These are phyloP conservation scores for Nemania sp. DNA, from an alignment of 2,329 filamentous ascomycete species.

Conservation along the genomic window DNA sequence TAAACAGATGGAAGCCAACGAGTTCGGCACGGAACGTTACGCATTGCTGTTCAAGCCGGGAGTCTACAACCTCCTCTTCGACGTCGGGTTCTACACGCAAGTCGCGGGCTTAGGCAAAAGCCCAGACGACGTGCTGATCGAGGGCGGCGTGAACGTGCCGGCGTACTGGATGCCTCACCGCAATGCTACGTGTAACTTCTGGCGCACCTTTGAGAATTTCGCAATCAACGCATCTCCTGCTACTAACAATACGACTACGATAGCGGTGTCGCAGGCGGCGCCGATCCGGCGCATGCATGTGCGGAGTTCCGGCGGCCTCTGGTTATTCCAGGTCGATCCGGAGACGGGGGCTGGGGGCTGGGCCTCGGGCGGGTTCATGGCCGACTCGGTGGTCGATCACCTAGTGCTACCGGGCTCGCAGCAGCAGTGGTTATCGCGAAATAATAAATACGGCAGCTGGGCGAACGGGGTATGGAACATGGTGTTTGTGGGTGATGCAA, in stretches of 20 bases:
- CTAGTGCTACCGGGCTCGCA: conserved; percentile 52
- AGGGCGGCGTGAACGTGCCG: conserved; percentile 52
- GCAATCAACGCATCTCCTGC: conserved; percentile 49
- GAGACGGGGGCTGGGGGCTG: conserved; percentile 50
- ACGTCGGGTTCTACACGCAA: conserved; percentile 52
- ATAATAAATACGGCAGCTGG: conserved; percentile 51
- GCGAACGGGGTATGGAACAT: conserved; percentile 53
- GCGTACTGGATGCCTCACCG: conserved; percentile 53
- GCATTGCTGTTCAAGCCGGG: conserved; percentile 52
- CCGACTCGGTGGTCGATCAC: conserved; percentile 50
- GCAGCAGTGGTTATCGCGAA: conserved; percentile 53
- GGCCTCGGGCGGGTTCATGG: conserved; percentile 53
- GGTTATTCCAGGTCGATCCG: conserved; percentile 52
- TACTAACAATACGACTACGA: conserved; percentile 51
- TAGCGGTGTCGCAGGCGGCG: conserved; percentile 52
- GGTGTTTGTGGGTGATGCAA: conserved; percentile 51
- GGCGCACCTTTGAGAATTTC: conserved; percentile 52
- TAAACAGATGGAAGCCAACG: conserved; percentile 52
- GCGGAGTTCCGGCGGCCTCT: conserved; percentile 49
- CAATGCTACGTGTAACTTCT: conserved; percentile 54
- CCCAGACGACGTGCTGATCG: conserved; percentile 50
- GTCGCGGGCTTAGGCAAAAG: conserved; percentile 49
- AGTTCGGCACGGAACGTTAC: conserved; percentile 50
- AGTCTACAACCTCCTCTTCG: conserved; percentile 50
- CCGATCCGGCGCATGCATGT: conserved; percentile 51